A percentile compares a stretch with the other conserved stretches of the same genome.
These are phyloP conservation scores for Sphagnum fallax DNA, from an alignment of 228 moss, liverwort and hornwort species.

Conservation along the genomic window DNA sequence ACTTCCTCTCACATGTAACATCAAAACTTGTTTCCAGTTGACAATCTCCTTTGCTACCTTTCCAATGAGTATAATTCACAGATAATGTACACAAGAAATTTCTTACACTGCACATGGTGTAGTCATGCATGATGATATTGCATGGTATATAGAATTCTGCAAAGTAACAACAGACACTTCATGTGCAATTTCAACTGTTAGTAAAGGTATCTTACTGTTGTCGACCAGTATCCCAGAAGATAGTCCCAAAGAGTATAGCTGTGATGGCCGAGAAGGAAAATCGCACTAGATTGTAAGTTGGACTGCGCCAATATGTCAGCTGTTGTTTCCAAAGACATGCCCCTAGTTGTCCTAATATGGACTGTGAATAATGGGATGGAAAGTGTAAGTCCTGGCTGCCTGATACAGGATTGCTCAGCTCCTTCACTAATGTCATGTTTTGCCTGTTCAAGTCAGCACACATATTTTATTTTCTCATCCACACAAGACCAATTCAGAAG, in stretches of 20 bases:
- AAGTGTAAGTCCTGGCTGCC: conserved; percentile 31
- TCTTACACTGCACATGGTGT: too few relatives aligned
- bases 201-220: conserved; percentile 22
- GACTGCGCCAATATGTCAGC: conserved; percentile 60
- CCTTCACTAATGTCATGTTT: conserved; percentile 45
- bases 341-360: conserved; percentile 32
- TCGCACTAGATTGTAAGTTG: conserved; percentile 55
- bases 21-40: too few relatives aligned
- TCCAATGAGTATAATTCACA: too few relatives aligned
- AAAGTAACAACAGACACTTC: neutral
- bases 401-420: conserved; percentile 19
- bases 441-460: conserved; percentile 12
- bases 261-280: conserved; percentile 51
- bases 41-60: too few relatives aligned
- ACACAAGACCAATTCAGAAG: neutral
- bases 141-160: neutral
- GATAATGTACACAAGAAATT: too few relatives aligned
- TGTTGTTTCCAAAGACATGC: conserved; percentile 65
- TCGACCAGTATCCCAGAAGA: conserved; percentile 55
- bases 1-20: neutral
- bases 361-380: conserved; percentile 38
- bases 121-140: neutral
- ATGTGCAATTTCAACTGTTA: too few relatives aligned
- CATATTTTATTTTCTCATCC: neutral
- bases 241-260: conserved; percentile 46